Evolutionary conservation across 83 land plant species (phyloP), one percentile per base, ranked within the genome.

Genomic region (Isoetes engelmannii): DNA sequence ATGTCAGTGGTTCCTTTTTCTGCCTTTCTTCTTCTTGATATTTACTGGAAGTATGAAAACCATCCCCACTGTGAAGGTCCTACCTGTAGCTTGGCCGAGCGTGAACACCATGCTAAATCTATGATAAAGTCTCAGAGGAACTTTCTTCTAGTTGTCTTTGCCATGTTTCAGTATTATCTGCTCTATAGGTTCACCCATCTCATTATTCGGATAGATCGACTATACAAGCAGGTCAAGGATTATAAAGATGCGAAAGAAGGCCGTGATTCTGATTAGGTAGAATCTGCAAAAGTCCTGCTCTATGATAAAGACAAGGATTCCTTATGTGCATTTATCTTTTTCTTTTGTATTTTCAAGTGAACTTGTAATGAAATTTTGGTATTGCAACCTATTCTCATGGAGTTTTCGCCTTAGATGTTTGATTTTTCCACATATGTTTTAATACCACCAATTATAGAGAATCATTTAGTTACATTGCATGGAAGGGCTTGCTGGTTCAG

Each of bases 31-130:
- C 42, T 70, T 28, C 72, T 70, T 13, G 71, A 70, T 48, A 61
- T 70, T 42, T 70, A 70, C 45, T 44, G 65, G 70, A 61, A 70
- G 72, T 70, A 61, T 62, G 73, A 70, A 70, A 37, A 70, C 65
- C 20, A 43, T 12, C 65, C 49, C 48, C 47, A 70, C 71, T 70
- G 73, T 70, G 28, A 63, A 20, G 70, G 71, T 4, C 0, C 48
- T 45, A 9, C 47, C 7, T 70, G 73, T 49, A 70, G 45, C 21
- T 18, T 12, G 18, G 44, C 49, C 46, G 73, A 70, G 42, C 73
- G 69, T 7, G 73, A 70, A 28, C 73, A 63, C 19, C 62, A 61
- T 19, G 49, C 19, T 28, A 70, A 70, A 50, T 61, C 68, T 18
- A 43, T 70, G 46, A 70, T 70, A 49, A 63, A 45, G 70, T n/a